Evolutionary conservation across 106 monocot species (phyloP).

Genomic region (Agapanthus africanus): DNA sequence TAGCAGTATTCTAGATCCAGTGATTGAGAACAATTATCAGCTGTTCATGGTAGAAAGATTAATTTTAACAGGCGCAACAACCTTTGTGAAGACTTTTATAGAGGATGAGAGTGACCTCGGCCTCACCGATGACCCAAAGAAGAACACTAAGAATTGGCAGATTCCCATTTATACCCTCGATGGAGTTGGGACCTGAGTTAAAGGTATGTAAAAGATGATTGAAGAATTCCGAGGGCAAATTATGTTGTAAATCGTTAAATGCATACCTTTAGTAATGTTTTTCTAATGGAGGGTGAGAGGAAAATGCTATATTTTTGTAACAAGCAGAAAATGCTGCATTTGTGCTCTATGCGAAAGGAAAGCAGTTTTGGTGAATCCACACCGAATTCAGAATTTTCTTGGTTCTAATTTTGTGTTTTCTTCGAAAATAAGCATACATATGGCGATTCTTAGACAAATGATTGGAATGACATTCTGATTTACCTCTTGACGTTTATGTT

Average conservation of each 20-base stretch:
- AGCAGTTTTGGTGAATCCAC: not conserved
- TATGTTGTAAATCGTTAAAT: not conserved
- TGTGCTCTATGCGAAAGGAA: not conserved
- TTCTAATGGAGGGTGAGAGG: not conserved
- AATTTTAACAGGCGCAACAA: slow-evolving; percentile 66
- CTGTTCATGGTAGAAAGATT: slow-evolving; percentile 94
- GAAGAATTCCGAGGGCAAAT: not conserved
- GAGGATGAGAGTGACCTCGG: slow-evolving; percentile 61
- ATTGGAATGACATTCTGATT: not conserved
- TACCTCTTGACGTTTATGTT: not conserved
- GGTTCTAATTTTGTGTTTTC: no score
- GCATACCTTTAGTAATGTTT: not conserved
- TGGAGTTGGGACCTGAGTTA: not conserved
- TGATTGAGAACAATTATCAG: slow-evolving; percentile 87
- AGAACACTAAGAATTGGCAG: slow-evolving; percentile 85
- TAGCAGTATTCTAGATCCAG: slow-evolving; percentile 67
- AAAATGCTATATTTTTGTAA: not conserved
- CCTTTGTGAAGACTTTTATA: slow-evolving; percentile 73
- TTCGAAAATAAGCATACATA: no score
- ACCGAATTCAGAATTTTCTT: not conserved
- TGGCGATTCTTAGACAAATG: no score
- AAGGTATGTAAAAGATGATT: not conserved
- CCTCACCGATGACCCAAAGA: slow-evolving; percentile 91
- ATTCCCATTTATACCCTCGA: slow-evolving; percentile 71
- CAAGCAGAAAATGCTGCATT: not conserved